Percentiles rank a stretch among this genome's conserved stretches.
Evolutionary conservation across 768 basidiomycete species (phyloP).

Genomic region (Boletus vinaceobasis): DNA sequence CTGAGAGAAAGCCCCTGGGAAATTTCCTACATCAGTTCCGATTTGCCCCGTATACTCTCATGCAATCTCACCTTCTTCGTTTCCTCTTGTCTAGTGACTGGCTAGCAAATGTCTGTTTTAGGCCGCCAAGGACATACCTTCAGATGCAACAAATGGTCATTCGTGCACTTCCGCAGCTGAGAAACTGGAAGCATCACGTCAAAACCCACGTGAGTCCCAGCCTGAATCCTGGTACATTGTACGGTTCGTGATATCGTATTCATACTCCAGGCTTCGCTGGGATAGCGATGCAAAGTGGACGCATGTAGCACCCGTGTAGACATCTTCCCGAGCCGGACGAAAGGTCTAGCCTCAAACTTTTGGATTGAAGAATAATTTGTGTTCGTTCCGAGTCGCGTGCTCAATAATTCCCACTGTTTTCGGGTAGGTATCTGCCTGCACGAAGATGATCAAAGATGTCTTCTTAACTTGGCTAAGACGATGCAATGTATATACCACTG

Average conservation of each 20-base stretch:
- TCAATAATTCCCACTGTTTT: not conserved
- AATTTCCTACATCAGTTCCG: not conserved
- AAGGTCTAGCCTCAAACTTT: not conserved
- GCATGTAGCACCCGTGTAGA: no score
- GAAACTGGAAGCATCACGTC: not conserved
- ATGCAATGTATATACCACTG: no score
- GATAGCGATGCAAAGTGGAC: no score
- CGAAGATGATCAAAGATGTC: not conserved
- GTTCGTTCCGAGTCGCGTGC: not conserved
- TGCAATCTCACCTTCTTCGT: slow-evolving; percentile 5
- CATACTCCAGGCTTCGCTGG: no score
- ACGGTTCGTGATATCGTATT: no score
- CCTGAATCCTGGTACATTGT: no score
- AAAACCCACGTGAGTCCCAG: not conserved
- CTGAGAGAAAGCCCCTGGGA: not conserved
- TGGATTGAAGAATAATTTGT: not conserved
- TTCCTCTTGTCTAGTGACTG: not conserved
- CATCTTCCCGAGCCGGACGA: no score
- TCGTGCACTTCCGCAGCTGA: not conserved
- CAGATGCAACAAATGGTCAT: not conserved
- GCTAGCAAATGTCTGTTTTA: not conserved
- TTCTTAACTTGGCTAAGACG: not conserved
- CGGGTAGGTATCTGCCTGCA: not conserved
- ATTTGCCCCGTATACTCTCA: not conserved
- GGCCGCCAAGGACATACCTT: not conserved